A percentile compares a stretch with the other conserved stretches of the same genome.
phyloP scores from a whole-genome alignment of 2,329 filamentous ascomycete species.

The Tolypocladium inflatum region DNA sequence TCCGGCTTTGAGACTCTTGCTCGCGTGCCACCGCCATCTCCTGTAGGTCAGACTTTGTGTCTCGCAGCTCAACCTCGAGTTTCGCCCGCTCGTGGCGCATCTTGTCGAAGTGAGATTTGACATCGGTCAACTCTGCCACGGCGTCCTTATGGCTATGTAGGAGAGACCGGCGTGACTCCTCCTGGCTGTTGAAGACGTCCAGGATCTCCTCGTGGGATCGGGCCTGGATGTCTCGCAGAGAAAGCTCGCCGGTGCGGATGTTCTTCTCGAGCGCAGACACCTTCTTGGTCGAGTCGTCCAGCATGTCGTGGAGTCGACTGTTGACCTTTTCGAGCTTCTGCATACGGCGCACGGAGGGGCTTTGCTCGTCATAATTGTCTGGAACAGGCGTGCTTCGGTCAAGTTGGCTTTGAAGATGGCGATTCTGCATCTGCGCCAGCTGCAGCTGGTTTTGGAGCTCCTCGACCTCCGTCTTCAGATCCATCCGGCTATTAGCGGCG shows the following conservation, averaged over 20 bases:
- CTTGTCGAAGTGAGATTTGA: slow-evolving; percentile 79
- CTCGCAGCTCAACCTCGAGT: slow-evolving; percentile 79
- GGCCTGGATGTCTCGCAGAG: slow-evolving; percentile 81
- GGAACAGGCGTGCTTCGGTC: slow-evolving; percentile 56
- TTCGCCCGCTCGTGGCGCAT: slow-evolving; percentile 72
- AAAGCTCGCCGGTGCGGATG: slow-evolving; percentile 78
- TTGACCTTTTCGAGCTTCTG: slow-evolving; percentile 92
- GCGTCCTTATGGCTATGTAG: slow-evolving; percentile 79
- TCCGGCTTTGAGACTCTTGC: slow-evolving; percentile 79
- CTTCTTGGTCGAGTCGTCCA: slow-evolving; percentile 90
- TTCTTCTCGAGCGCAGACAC: slow-evolving; percentile 82
- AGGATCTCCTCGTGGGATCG: slow-evolving; percentile 92
- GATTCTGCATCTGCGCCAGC: slow-evolving; percentile 89
- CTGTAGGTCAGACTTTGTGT: slow-evolving; percentile 72
- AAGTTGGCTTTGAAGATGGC: slow-evolving; percentile 81
- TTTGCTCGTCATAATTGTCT: slow-evolving; percentile 66
- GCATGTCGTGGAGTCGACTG: slow-evolving; percentile 81
- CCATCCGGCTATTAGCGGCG: slow-evolving; percentile 80
- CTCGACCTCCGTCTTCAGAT: slow-evolving; percentile 82
- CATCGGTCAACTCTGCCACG: slow-evolving; percentile 74
- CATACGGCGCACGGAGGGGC: slow-evolving; percentile 68
- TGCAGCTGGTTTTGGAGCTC: slow-evolving; percentile 91
- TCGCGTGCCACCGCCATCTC: slow-evolving; percentile 72
- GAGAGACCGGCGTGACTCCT: slow-evolving; percentile 74
- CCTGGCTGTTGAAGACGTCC: slow-evolving; percentile 85